phyloP scores from a whole-genome alignment of 305 asterid genomes.

The Ajuga reptans region DNA sequence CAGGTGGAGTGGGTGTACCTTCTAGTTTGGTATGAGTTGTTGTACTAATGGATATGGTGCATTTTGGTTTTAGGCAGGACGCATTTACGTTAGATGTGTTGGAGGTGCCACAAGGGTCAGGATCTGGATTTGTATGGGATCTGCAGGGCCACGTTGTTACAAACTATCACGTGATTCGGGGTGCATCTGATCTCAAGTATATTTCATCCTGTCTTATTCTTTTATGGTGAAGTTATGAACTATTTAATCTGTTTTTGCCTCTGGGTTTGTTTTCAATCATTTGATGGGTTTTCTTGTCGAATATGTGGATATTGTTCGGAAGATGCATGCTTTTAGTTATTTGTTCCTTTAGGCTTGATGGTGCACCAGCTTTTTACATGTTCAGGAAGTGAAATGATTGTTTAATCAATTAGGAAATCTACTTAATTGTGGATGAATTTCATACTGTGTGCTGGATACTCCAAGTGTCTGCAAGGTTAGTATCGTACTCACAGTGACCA shows the following conservation, averaged over 20 bases:
- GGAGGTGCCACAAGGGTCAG: slow-evolving; percentile 98
- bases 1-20: background rate
- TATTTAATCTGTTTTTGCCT: background rate
- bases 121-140: slow-evolving; percentile 97
- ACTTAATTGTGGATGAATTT: background rate
- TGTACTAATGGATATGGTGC: slow-evolving; percentile 1
- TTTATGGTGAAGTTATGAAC: background rate
- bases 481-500: background rate
- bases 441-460: background rate
- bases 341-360: background rate
- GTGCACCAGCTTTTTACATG: background rate
- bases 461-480: background rate
- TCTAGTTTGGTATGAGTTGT: background rate
- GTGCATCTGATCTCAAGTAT: slow-evolving; percentile 95
- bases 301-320: background rate
- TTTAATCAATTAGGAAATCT: background rate
- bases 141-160: slow-evolving; percentile 72
- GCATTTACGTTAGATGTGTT: slow-evolving; percentile 83
- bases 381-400: background rate
- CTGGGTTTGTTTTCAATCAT: background rate
- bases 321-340: slow-evolving; percentile 6
- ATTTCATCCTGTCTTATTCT: background rate
- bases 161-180: slow-evolving; percentile 94
- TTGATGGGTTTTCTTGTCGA: background rate
- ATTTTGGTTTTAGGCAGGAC: slow-evolving; percentile 58